Base-by-base conservation (phyloP, 2,329 filamentous ascomycete species). In the Nemania sp. region DNA sequence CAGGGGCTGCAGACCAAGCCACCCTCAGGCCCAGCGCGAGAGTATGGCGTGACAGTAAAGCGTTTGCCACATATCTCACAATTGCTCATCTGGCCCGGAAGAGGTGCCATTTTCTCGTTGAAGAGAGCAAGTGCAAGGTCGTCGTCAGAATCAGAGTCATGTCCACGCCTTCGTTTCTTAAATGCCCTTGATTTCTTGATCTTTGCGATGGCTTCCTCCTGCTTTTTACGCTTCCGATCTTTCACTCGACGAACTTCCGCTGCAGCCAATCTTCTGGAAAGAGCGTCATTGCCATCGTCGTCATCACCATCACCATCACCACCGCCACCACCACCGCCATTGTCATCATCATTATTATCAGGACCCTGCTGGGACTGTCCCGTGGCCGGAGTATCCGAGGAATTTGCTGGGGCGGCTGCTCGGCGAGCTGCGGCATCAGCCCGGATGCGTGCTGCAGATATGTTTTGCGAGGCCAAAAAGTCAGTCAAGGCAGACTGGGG, bases 41-140 rank as follows among this genome's bases (percentile, higher is more conserved):
- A 94, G 81, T 98, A 98, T 0, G 93, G 87, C 0, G 95, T 98
- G 52, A 98, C 94, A 0, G 93, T 97, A 77, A 98, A 98, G 43
- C 94, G 90, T 78, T 96, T 97, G 51, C 87, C 86, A 79, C 95
- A 98, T 2, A 90, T 82, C 70, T 92, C 93, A 77, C 95, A 98
- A 72, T 97, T 94, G 70, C 92, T 93, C 76, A 95, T 88, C 79
- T 98, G 95, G 2, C 93, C 94, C 1, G 93, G 92, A n/a, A 90
- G 78, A 1, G 90, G 90, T 35, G 83, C 83, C 43, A 80, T 74
- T 27, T 77, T 78, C 68, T 85, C 74, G 58, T 86, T 73, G 75
- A 88, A 81, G 20, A 88, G 79, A 73, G 83, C 81, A 13, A 79
- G 78, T 2, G 83, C 84, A 53, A 87, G 79, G 6, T 82, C 82